Evolutionary conservation across 208 protist genomes (phyloP).

Genomic region (Leishmania braziliensis): DNA sequence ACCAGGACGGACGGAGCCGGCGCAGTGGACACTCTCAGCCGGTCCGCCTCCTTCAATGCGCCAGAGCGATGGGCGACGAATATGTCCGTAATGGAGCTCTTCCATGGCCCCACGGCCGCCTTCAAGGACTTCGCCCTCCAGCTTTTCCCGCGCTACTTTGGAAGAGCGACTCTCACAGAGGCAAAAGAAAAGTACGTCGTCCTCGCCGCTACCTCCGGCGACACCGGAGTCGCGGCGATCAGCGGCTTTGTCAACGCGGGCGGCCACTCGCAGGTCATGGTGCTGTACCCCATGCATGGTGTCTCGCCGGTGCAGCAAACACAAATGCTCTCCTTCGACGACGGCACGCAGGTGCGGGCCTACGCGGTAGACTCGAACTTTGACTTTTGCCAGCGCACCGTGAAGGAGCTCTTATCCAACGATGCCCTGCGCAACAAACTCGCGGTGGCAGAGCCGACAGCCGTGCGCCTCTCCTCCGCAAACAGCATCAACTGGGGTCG

Average conservation of each 20-base stretch:
- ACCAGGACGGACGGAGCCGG: not conserved
- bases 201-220: slow-evolving; percentile 89
- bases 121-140: slow-evolving; percentile 94
- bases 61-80: slow-evolving; percentile 39
- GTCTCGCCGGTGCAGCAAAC: slow-evolving; percentile 86
- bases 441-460: slow-evolving; percentile 26
- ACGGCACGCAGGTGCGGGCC: slow-evolving; percentile 67
- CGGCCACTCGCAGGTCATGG: slow-evolving; percentile 73
- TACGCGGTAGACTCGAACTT: slow-evolving; percentile 82
- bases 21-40: not conserved
- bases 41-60: slow-evolving; percentile 22
- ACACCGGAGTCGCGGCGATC: slow-evolving; percentile 90
- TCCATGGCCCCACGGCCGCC: slow-evolving; percentile 88
- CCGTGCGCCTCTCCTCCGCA: slow-evolving; percentile 87
- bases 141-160: slow-evolving; percentile 88
- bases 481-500: slow-evolving; percentile 99
- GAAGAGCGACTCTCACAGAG: slow-evolving; percentile 36
- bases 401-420: slow-evolving; percentile 93
- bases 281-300: slow-evolving; percentile 85
- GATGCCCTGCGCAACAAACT: slow-evolving; percentile 65
- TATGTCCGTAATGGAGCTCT: slow-evolving; percentile 79
- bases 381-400: slow-evolving; percentile 92
- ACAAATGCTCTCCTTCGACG: slow-evolving; percentile 88
- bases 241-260: slow-evolving; percentile 81
- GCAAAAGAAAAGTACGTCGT: slow-evolving; percentile 65